Evolutionary conservation across 106 monocot species (phyloP), one percentile per base, ranked within the genome.

Genomic region (Posidonia australis): DNA sequence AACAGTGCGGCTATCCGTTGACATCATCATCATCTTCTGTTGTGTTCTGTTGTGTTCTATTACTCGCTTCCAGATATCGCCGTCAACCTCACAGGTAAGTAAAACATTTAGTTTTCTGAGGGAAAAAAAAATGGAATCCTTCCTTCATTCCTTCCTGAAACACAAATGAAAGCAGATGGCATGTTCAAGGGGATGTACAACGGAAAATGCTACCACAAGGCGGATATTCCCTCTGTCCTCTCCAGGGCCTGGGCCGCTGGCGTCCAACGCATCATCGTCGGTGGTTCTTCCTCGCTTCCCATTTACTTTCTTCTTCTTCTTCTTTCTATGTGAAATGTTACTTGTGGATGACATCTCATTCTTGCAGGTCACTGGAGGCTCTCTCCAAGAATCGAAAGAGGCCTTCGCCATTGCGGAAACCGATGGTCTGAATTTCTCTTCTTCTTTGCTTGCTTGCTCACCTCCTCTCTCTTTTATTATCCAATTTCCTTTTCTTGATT

Each of bases 151-250:
- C 13, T 51, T 30, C 9, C 10, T 14, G 18, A 20, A 46, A 58
- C 6, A 42, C 20, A 60, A 60, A 43, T 11, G 19, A 21, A n/a
- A 42, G 24, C 64, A 87, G 91, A 91, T 81, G 81, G 77, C 11
- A 98, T 99, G 98, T 99, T 99, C 83, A 91, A 81, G 71, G 98
- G 98, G n/a, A 74, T 99, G 58, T 99, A 91, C 83, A 79, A 99
- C 45, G 82, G 88, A 20, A 84, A 71, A 60, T 78, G 81, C 67
- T 85, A 73, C 77, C 98, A 99, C 64, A 75, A 67, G 23, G 77
- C 74, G 1, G 98, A 91, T 74, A 81, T 91, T 64, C 71, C 80
- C 23, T 65, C 83, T 22, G 98, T 99, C 5, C 85, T 99, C 29
- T 53, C 70, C 1, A 77, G 91, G 53, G 98, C 98, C 9, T 98